Base-by-base conservation (phyloP, 116 monocot species). In the Thalassia testudinum region DNA sequence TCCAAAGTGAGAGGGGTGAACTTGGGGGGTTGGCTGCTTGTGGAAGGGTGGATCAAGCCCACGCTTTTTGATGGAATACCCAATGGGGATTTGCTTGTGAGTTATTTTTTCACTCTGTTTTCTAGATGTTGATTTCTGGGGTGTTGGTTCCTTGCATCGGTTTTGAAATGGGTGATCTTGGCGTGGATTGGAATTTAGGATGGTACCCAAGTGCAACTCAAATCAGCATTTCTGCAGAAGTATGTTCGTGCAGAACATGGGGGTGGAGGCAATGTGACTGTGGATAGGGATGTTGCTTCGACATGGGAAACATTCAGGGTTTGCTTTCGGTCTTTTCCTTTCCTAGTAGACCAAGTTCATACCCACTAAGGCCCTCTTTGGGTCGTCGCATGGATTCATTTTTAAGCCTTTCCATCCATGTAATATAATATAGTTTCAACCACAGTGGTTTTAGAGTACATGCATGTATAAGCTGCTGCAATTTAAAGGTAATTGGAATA, bases 221-320 rank as follows among this genome's bases (percentile, higher is more conserved):
- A 62, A 53, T 83, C 89, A 27, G 57, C 69, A 26, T 49, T 59
- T 4, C 53, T 75, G 64, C 67, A 78, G 50, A 89, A 83, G 67
- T 89, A 67, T 47, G 61, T 80, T 12, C 77, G 80, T 49, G 80
- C 78, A 6, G 58, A 21, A 0, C 65, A 72, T 59, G 89, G 83
- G 0, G 80, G 83, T 8, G 83, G 84, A 22, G 40, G 11, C 16
- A 77, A 75, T 58, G 74, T 80, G 21, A 77, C 70, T 12, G 80
- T 80, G 25, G 77, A 89, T 50, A 58, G 77, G 26, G 72, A 77
- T 29, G 38, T 70, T 22, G 61, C 84, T 47, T 83, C 84, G 12
- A 50, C 66, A n/a, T 89, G 83, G 83, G 89, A 83, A 66, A 89
- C 84, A 42, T 84, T 89, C 62, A 83, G 64, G 80, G 89, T 89